phyloP scores from a whole-genome alignment of 495 filamentous ascomycete genomes.

The Penicillium odoratum region DNA sequence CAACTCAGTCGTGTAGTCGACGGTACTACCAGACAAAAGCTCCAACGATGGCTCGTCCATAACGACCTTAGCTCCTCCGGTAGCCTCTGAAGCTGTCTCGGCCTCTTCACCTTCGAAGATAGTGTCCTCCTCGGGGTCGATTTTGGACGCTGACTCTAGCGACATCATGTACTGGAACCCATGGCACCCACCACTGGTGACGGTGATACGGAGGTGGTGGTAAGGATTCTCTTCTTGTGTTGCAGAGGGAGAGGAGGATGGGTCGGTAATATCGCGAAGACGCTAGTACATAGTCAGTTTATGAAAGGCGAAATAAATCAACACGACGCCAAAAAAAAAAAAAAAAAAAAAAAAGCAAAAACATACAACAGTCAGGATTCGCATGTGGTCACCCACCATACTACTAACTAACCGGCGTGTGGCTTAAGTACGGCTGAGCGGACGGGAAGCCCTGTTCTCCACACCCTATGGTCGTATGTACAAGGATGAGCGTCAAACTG shows the following conservation, averaged over 20 bases:
- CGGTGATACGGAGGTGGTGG: conserved; percentile 83
- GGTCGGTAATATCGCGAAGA: conserved; percentile 60
- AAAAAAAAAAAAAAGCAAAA: conserved; percentile 24
- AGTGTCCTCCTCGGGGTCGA: conserved; percentile 76
- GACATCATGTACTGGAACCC: conserved; percentile 98
- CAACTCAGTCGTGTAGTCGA: conserved; percentile 94
- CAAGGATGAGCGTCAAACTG: conserved; percentile 8
- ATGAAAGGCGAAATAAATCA: conserved; percentile 1
- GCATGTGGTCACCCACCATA: conserved; percentile 53
- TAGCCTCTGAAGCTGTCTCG: conserved; percentile 31
- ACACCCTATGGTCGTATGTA: conserved; percentile 53
- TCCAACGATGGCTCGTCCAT: conserved; percentile 88
- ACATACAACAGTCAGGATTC: conserved; percentile 54
- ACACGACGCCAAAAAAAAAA: conserved; percentile 23
- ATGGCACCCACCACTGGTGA: conserved; percentile 92
- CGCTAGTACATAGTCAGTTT: conserved; percentile 49
- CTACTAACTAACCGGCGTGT: conserved; percentile 52
- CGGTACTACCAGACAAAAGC: conserved; percentile 84
- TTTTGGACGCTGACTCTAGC: conserved; percentile 59
- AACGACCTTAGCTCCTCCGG: conserved; percentile 73
- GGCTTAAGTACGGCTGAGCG: conserved; percentile 53
- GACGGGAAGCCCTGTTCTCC: conserved; percentile 52
- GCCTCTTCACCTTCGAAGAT: conserved; percentile 47
- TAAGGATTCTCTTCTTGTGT: conserved; percentile 73
- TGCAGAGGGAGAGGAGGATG: conserved; percentile 40